Evolutionary conservation across 2,329 filamentous ascomycete genomes (phyloP), one percentile per base, ranked within the genome.

Genomic region (Penicillium concentricum): DNA sequence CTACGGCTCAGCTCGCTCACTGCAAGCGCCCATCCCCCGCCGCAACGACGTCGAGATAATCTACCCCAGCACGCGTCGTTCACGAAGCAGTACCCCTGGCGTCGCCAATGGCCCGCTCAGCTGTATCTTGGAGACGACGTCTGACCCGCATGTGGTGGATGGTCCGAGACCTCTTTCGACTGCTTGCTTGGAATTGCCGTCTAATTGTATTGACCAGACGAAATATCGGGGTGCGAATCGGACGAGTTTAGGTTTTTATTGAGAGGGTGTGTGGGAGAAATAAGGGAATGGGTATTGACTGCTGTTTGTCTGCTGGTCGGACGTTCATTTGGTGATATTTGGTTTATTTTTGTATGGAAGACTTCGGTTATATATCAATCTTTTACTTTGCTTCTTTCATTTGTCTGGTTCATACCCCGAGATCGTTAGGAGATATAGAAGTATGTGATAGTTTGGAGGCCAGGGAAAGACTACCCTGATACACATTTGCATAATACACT

Each of bases 11-110:
- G 59, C 59, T 2, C 67, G 61, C 6, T 62, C 59, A 7, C 56
- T 68, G 16, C 64, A 64, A 10, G 13, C 20, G 0, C 64, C 65
- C 0, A 59, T 64, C 13, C 56, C 64, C 2, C 71, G 69, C 30
- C 62, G 70, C 43, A 69, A 67, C n/a, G 72, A 73, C 22, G 62
- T 69, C 13, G 69, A 72, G 9, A 46, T 74, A 20, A 60, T 70
- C n/a, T 74, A 74, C 51, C 67, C 70, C 2, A 74, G 70, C 51
- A 69, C 67, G 5, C 67, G 73, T 6, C 67, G 72, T 2, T 58
- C 72, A 6, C 69, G 73, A 28, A 75, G 72, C 53, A 70, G 58
- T 38, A 74, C 70, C 0, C 68, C 67, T 24, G 69, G 69, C 0
- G 67, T 66, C 1, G 48, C 64, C 2, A 61, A 49, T 28, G 58